Conservation (phyloP, 2,329 filamentous ascomycete species). For the Rosellinia necatrix region DNA sequence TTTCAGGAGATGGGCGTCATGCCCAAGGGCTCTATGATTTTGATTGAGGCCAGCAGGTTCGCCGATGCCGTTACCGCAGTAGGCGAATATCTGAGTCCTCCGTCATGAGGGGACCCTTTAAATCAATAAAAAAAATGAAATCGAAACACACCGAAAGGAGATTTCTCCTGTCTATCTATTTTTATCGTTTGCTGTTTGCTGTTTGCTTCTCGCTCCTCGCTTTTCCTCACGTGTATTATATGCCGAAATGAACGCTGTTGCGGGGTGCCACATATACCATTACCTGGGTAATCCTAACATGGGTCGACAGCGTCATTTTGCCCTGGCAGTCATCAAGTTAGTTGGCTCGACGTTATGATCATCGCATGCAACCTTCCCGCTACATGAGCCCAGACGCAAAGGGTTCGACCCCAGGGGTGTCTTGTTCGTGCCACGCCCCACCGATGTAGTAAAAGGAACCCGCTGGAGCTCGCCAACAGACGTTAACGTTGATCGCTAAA, state of each 20-base stretch:
- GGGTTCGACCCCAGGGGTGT: too few relatives aligned
- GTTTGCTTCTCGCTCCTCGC: not conserved
- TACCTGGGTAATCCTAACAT: too few relatives aligned
- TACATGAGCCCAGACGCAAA: too few relatives aligned
- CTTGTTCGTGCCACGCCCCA: too few relatives aligned
- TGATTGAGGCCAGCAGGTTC: slow-evolving; percentile 83
- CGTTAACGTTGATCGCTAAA: too few relatives aligned
- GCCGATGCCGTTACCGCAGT: slow-evolving; percentile 76
- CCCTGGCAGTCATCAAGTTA: too few relatives aligned
- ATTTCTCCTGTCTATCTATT: slow-evolving; percentile 3
- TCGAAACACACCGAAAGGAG: slow-evolving; percentile 4
- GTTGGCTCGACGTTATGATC: too few relatives aligned
- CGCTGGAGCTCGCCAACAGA: too few relatives aligned
- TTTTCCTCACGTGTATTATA: slow-evolving; percentile 11
- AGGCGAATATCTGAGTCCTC: slow-evolving; percentile 70
- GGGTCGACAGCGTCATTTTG: too few relatives aligned
- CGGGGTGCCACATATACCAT: too few relatives aligned
- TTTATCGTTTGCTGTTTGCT: not conserved
- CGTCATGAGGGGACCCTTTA: slow-evolving; percentile 45
- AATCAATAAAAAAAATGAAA: slow-evolving; percentile 15
- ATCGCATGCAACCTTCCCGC: too few relatives aligned
- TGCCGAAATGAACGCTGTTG: slow-evolving; percentile 22
- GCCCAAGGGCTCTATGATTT: slow-evolving; percentile 80
- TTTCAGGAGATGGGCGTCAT: slow-evolving; percentile 93
- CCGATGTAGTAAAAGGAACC: too few relatives aligned